Base-by-base conservation (phyloP, 202 grass and related monocot genomes). In the Panicum virgatum region DNA sequence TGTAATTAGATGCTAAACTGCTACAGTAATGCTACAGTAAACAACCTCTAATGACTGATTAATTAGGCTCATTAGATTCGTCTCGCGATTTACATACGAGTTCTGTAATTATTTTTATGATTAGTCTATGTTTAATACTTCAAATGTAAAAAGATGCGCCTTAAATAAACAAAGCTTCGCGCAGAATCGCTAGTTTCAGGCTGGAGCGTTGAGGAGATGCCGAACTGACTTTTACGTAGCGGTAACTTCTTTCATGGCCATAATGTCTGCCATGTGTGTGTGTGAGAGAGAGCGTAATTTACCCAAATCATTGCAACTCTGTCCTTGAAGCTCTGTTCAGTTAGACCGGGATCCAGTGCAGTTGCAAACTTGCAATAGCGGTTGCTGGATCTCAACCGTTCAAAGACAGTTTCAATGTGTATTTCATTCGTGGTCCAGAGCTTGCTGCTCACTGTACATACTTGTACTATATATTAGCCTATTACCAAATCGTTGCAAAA, bases 121-220 rank as follows among this genome's bases (percentile, higher is more conserved):
- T n/a, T n/a, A n/a, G n/a, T n/a, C n/a, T n/a, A n/a, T n/a, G n/a
- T n/a, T n/a, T n/a, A n/a, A n/a, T n/a, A n/a, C n/a, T n/a, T n/a
- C n/a, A n/a, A n/a, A n/a, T n/a, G n/a, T n/a, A n/a, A n/a, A n/a
- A n/a, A n/a, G n/a, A n/a, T n/a, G n/a, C n/a, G n/a, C n/a, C n/a
- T n/a, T n/a, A n/a, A n/a, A n/a, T 75, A 84, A 45, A 61, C 52
- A 69, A 62, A 68, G 60, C 68, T 19, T 10, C 1, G 18, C 37
- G 37, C 36, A 61, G 37, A 27, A 19, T 87, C 34, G n/a, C 26
- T 87, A 25, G n/a, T 83, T 51, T 70, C 44, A 64, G 26, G 57
- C 72, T 69, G 54, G n/a, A 59, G 44, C 27, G 2, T n/a, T 20
- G 62, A 42, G 32, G 51, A 62, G 16, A 30, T 25, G 29, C 19